Conservation (phyloP, 2,329 filamentous ascomycete species). For the Claviceps pazoutovae region DNA sequence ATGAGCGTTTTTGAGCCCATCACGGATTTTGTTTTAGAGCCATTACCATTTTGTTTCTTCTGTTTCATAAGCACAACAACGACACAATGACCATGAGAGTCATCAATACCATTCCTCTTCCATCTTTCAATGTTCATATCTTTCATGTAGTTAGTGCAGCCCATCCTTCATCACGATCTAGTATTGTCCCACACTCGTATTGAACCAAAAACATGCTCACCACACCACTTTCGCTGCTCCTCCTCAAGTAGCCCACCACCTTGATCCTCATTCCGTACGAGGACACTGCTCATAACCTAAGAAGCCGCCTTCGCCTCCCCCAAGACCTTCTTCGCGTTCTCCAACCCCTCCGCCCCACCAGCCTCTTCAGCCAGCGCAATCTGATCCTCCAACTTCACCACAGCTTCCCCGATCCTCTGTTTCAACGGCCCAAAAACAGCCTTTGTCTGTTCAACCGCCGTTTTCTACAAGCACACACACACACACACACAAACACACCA, state of each 20-base stretch:
- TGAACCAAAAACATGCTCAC: not conserved
- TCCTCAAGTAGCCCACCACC: not conserved
- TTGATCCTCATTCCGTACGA: not conserved
- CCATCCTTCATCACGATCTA: not conserved
- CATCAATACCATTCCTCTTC: not conserved
- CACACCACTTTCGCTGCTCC: not conserved
- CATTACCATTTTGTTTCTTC: not conserved
- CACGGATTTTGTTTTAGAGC: not conserved
- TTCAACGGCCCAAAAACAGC: constrained; percentile 63
- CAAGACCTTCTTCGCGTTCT: constrained; percentile 40
- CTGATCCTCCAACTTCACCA: constrained; percentile 61
- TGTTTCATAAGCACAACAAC: not conserved
- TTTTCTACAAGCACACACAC: constrained; percentile 37
- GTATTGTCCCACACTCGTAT: not conserved
- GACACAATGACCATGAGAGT: not conserved
- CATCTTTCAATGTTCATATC: not conserved
- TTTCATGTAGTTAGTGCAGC: not conserved
- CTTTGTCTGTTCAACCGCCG: constrained; percentile 76
- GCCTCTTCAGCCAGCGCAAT: constrained; percentile 42
- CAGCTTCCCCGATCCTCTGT: constrained; percentile 55
- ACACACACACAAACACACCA: not conserved
- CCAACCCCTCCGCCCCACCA: constrained; percentile 33
- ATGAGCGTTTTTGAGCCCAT: not conserved
- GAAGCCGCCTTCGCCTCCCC: constrained; percentile 29
- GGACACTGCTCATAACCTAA: not conserved